Base-by-base conservation (phyloP, 768 basidiomycete genomes). In the Pisolithus sp. region DNA sequence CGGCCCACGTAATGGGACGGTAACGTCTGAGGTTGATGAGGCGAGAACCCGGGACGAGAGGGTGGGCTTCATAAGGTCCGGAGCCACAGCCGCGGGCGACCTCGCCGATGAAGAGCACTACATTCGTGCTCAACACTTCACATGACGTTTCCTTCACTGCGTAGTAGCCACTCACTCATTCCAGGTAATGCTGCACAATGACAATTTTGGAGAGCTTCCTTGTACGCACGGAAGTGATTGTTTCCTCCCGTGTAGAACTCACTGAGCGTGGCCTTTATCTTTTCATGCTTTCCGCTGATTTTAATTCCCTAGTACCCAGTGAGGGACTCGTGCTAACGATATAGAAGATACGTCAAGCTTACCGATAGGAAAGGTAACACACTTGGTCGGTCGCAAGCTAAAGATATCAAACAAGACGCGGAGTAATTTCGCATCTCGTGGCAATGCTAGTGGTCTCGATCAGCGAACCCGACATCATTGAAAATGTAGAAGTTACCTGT, bases 401-500 rank as follows among this genome's bases (percentile, higher is more conserved):
- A 59, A 20, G 68, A 68, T 15, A 81, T 72, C 28, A 70, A 58
- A 48, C 69, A 67, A 15, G 77, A 72, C 13, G 63, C 66, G 30
- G 71, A 72, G 51, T 72, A 80, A 51, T 81, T 79, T 34, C 75
- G 70, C 23, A 76, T 60, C 20, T 66, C 63, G 30, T 77, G 62
- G 44, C 76, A 79, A 49, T 68, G 63, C 79, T 81, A 50, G 7
- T 40, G 18, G 7, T n/a, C 54, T 4, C 13, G 24, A 47, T 58
- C 44, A 64, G 38, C 20, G 18, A n/a, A 12, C 12, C 12, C 7
- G 9, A n/a, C 37, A 1, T 36, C 10, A 18, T 12, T 52, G 9
- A 18, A 24, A 45, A 41, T n/a, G n/a, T 44, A 18, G 46, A 44
- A 23, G 59, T 52, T 53, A 80, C 78, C 12, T 56, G 64, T 20